Base-by-base conservation (phyloP, 1,284 basidiomycete genomes). In the Phellopilus nigrolimitatus region DNA sequence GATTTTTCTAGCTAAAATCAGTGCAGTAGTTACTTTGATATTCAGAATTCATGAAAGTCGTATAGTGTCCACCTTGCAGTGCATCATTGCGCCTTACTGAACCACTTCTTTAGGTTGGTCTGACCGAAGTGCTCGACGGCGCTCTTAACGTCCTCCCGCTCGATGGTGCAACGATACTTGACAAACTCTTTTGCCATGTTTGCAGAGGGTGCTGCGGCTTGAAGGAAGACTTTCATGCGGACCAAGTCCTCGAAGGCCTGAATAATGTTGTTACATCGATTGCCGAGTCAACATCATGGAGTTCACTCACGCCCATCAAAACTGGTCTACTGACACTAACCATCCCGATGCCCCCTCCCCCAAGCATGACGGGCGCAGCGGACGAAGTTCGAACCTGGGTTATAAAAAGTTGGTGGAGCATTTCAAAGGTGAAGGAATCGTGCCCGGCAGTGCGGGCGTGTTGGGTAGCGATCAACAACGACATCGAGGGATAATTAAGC, bases 301-400 rank as follows among this genome's bases (percentile, higher is more conserved):
- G 27, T 21, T 13, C 12, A 71, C 81, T 56, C 63, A 88, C 87
- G 48, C 72, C 73, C 63, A 80, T 67, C 46, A 88, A 69, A 37
- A 88, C 75, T 15, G 74, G 70, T 21, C 80, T 73, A 17, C 75
- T 75, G 59, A 84, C 85, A 24, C 72, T 73, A 22, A 81, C 69
- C 85, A 89, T 88, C 2, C 86, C 85, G 49, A 90, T 83, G 46
- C 79, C 79, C 3, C 80, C 81, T 2, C 86, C 84, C 48, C 80
- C 79, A 25, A 88, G 63, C 51, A 83, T 80, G n/a, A 89, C 78
- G 1, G 87, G 87, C 0, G 86, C 85, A 12, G 82, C 78, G 13
- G 72, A 71, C 3, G 84, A 84, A 15, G 78, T 73, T 21, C 82
- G 79, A 15, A 86, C 72, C 64, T 88, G 85, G 52, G 77, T 76